phyloP scores from a whole-genome alignment of 2,329 filamentous ascomycete genomes.

The Tothia fuscella region DNA sequence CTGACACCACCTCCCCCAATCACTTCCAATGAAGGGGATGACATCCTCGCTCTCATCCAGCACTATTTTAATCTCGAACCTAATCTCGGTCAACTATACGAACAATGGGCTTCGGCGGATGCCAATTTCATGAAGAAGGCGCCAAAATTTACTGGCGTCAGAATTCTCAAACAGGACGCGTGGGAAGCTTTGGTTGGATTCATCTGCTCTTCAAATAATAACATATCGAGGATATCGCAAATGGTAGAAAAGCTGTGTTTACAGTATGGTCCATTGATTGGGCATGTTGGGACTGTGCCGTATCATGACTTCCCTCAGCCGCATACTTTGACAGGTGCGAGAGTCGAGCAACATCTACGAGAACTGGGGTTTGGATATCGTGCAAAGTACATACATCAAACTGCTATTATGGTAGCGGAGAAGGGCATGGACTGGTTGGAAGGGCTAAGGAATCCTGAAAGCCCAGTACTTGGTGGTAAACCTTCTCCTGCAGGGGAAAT shows the following conservation, averaged over 20 bases:
- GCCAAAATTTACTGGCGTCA: constrained; percentile 75
- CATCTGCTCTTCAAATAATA: constrained; percentile 98
- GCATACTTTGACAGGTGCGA: constrained; percentile 54
- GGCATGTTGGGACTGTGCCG: constrained; percentile 52
- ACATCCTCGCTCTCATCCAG: constrained; percentile 62
- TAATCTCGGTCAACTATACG: constrained; percentile 66
- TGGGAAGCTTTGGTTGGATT: constrained; percentile 93
- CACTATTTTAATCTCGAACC: constrained; percentile 80
- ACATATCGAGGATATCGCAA: constrained; percentile 85
- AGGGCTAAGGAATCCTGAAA: constrained; percentile 64
- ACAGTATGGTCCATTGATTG: constrained; percentile 71
- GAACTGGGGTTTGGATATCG: constrained; percentile 87
- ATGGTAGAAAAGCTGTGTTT: constrained; percentile 91
- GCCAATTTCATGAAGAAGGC: constrained; percentile 82
- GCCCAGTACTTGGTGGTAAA: constrained; percentile 44
- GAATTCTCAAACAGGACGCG: constrained; percentile 85
- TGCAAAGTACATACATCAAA: constrained; percentile 83
- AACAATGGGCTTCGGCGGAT: constrained; percentile 76
- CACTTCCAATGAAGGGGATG: constrained; percentile 30
- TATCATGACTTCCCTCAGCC: constrained; percentile 85
- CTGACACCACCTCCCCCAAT: constrained; percentile 26
- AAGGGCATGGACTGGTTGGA: constrained; percentile 62
- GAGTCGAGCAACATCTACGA: constrained; percentile 71
- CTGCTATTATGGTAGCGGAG: constrained; percentile 60
- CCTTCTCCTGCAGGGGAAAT: constrained; percentile 34